These are phyloP conservation scores for Myxozyma melibiosi DNA, from an alignment of 805 yeast species.

Conservation along the genomic window DNA sequence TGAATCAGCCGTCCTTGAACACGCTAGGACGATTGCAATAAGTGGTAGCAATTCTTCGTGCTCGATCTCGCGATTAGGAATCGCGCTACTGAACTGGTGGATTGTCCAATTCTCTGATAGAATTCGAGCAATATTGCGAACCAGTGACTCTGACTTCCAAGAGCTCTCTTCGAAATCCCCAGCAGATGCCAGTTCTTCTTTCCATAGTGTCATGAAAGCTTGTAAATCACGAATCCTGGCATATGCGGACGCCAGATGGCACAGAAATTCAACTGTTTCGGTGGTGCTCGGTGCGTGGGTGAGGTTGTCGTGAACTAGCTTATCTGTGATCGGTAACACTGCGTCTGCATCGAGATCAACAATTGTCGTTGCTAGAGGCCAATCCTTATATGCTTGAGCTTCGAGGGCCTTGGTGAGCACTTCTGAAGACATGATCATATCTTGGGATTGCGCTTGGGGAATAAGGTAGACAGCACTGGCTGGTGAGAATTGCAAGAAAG, in stretches of 20 bases:
- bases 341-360: slow-evolving; percentile 25
- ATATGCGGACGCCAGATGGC: slow-evolving; percentile 10
- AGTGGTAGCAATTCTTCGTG: slow-evolving; percentile 6
- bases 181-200: slow-evolving; percentile 1
- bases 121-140: slow-evolving; percentile 1
- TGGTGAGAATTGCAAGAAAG: slow-evolving; percentile 14
- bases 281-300: background rate
- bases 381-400: slow-evolving; percentile 6
- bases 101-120: slow-evolving; percentile 13
- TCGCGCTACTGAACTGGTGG: background rate
- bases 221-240: slow-evolving; percentile 16
- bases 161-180: background rate
- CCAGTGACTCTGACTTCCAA: slow-evolving; percentile 7
- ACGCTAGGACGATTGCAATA: slow-evolving; percentile 2
- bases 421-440: slow-evolving; percentile 16
- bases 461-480: slow-evolving; percentile 9
- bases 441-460: background rate
- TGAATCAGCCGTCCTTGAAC: slow-evolving; percentile 3
- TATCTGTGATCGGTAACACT: slow-evolving; percentile 14
- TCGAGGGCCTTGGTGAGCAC: slow-evolving; percentile 5
- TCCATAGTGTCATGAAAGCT: slow-evolving; percentile 14
- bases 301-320: background rate
- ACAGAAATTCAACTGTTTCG: slow-evolving; percentile 2
- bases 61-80: background rate
- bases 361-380: slow-evolving; percentile 21